Conservation (phyloP, 768 basidiomycete genomes). For the Russula foetens region DNA sequence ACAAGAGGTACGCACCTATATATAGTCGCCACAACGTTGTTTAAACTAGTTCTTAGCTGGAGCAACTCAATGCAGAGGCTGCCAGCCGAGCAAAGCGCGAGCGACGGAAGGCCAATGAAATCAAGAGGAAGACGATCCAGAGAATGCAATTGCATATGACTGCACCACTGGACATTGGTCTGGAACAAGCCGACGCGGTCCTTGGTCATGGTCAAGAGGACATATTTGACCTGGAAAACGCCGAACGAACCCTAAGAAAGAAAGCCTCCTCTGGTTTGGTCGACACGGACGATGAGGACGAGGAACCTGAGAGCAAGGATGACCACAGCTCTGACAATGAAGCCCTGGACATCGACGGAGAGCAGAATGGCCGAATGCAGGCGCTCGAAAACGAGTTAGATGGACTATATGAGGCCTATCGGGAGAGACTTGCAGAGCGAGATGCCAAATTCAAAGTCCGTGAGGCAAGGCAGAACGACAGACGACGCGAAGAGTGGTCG, state of each 20-base stretch:
- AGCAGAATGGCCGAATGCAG: constrained; percentile 49
- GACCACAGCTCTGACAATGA: constrained; percentile 39
- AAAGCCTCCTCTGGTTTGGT: constrained; percentile 29
- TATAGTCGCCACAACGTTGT: constrained; percentile 6
- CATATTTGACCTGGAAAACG: constrained; percentile 73
- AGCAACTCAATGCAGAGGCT: constrained; percentile 72
- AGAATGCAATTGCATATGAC: constrained; percentile 98
- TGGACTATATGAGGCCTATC: constrained; percentile 81
- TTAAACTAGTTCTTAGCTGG: constrained; percentile 46
- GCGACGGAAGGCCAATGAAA: constrained; percentile 79
- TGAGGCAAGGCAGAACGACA: constrained; percentile 65
- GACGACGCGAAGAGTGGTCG: constrained; percentile 72
- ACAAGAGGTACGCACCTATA: constrained; percentile 58
- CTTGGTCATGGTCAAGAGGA: constrained; percentile 75
- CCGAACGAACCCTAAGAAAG: constrained; percentile 39
- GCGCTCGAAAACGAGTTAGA: constrained; percentile 83
- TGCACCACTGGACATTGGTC: constrained; percentile 91
- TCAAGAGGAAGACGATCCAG: constrained; percentile 79
- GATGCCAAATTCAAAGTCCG: constrained; percentile 85
- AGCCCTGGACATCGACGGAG: constrained; percentile 57
- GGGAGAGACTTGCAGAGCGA: constrained; percentile 65
- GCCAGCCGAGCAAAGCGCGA: constrained; percentile 69
- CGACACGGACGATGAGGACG: constrained; percentile 31
- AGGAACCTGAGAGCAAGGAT: constrained; percentile 36
- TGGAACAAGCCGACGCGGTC: constrained; percentile 72